phyloP scores from a whole-genome alignment of 176 grass and related monocot species.

The Hsuehochloa calcarea region DNA sequence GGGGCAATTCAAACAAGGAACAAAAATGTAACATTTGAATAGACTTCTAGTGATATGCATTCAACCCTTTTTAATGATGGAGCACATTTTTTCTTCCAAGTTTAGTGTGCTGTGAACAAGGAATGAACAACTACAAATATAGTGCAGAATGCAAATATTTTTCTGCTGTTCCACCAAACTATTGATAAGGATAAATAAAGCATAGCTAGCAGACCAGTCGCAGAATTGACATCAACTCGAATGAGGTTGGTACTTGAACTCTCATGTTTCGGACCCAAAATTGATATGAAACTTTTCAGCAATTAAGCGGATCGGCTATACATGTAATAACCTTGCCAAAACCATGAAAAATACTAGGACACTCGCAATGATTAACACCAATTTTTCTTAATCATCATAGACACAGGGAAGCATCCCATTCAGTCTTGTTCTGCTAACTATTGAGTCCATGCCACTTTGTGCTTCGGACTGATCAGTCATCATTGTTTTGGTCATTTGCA shows the following conservation, averaged over 20 bases:
- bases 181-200: background rate
- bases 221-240: background rate
- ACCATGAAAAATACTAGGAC: constrained; percentile 25
- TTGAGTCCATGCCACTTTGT: background rate
- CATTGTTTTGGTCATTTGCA: constrained; percentile 38
- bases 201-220: background rate
- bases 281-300: background rate
- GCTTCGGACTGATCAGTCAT: constrained; percentile 13
- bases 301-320: constrained; percentile 2
- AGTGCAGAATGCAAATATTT: background rate
- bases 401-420: background rate
- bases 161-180: background rate
- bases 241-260: background rate
- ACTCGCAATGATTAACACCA: constrained; percentile 8
- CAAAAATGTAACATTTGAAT: background rate
- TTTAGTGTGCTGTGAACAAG: background rate
- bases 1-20: background rate
- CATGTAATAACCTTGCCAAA: constrained; percentile 14
- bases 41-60: background rate
- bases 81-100: background rate
- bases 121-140: background rate
- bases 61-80: background rate
- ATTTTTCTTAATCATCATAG: constrained; percentile 8
- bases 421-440: background rate
- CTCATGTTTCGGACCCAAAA: constrained; percentile 15